A percentile compares a stretch with the other conserved stretches of the same genome.
Evolutionary conservation across 345 rosid genomes (phyloP).

Genomic region (Eucalyptus pauciflora): DNA sequence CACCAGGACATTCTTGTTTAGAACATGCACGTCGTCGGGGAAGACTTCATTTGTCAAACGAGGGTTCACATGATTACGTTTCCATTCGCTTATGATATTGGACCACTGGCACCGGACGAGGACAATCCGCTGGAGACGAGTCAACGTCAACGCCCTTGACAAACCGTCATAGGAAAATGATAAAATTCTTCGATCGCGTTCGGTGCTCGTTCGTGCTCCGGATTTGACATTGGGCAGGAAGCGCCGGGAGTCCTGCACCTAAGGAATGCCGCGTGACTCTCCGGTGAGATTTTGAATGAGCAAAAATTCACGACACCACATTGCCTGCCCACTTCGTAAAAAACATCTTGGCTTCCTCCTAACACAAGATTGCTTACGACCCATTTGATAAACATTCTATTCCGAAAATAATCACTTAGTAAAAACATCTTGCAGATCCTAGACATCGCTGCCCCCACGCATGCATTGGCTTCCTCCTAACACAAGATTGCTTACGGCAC

Average conservation of each 20-base stretch:
- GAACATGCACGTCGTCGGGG: neutral
- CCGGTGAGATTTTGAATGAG: neutral
- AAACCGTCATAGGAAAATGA: neutral
- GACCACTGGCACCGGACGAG: neutral
- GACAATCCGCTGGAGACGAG: neutral
- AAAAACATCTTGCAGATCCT: neutral
- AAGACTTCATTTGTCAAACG: neutral
- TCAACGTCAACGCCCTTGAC: neutral
- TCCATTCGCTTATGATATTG: neutral
- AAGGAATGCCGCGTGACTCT: neutral
- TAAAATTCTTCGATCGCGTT: neutral
- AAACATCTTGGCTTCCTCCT: neutral
- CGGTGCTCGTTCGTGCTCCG: neutral
- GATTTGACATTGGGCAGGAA: neutral
- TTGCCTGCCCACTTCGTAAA: neutral
- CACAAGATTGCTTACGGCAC: fast-evolving
- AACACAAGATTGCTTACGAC: neutral
- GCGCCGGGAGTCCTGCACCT: neutral
- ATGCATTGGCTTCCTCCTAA: neutral
- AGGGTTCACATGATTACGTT: neutral
- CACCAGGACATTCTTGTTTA: neutral
- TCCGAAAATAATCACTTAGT: neutral
- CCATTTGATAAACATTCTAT: too few species aligned
- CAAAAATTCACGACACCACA: neutral
- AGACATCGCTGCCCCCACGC: neutral